Evolutionary conservation across 176 grass and related monocot genomes (phyloP).

Genomic region (Musa itinerans): DNA sequence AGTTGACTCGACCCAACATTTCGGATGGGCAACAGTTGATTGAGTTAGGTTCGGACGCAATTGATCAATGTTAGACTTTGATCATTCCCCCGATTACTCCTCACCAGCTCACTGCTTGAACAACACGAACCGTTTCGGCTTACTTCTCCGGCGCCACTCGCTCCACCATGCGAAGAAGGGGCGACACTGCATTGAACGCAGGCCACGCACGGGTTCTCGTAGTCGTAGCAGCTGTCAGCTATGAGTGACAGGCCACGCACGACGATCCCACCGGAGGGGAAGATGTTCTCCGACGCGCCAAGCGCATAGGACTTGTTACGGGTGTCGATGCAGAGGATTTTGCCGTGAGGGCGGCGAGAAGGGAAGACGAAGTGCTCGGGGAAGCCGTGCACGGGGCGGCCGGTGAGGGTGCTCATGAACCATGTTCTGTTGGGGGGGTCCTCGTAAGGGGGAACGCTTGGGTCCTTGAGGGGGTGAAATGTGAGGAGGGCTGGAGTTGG

Average conservation of each 20-base stretch:
- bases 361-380: constrained; percentile 15
- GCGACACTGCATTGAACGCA: constrained; percentile 2
- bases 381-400: not conserved
- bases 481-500: too few relatives aligned
- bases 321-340: constrained; percentile 11
- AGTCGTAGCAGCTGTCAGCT: constrained; percentile 15
- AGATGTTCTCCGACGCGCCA: not conserved
- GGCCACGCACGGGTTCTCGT: constrained; percentile 10
- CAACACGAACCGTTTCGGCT: not conserved
- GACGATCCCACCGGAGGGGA: not conserved
- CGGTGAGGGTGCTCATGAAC: constrained; percentile 20
- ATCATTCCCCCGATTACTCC: not conserved
- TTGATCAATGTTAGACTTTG: too few relatives aligned
- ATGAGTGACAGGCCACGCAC: not conserved
- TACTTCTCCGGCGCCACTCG: not conserved
- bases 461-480: constrained; percentile 5
- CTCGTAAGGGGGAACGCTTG: not conserved
- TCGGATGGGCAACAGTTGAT: too few relatives aligned
- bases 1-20: too few relatives aligned
- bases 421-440: constrained; percentile 10
- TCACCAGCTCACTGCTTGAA: constrained; percentile 16
- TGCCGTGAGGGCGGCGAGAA: constrained; percentile 4
- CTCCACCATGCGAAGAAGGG: constrained; percentile 13
- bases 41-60: too few relatives aligned
- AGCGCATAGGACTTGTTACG: constrained; percentile 7